phyloP scores from a whole-genome alignment of 2,329 filamentous ascomycete species.

The Cladobotryum mycophilum region DNA sequence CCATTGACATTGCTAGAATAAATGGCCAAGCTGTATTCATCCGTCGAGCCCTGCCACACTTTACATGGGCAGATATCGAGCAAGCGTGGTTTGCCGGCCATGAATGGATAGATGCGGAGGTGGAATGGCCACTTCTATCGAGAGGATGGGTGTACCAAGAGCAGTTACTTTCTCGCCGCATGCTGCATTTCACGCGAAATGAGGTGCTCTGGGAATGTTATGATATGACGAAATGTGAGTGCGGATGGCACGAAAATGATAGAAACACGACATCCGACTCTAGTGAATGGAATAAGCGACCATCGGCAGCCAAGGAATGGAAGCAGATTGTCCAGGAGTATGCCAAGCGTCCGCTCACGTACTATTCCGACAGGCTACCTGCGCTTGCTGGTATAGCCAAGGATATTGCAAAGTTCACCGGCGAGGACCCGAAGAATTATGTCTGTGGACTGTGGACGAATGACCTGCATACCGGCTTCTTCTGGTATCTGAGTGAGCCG shows the following conservation, averaged over 20 bases:
- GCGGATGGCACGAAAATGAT: slow-evolving; percentile 3
- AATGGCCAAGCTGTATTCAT: slow-evolving; percentile 8
- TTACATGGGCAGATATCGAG: slow-evolving; percentile 5
- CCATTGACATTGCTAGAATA: neutral
- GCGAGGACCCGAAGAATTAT: slow-evolving; percentile 2
- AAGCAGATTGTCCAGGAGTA: slow-evolving; percentile 5
- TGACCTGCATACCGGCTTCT: slow-evolving; percentile 8
- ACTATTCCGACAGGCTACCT: slow-evolving; percentile 8
- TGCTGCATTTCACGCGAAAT: slow-evolving; percentile 14
- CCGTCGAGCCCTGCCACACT: slow-evolving; percentile 8
- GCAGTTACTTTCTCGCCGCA: slow-evolving; percentile 14
- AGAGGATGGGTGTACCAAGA: slow-evolving; percentile 20
- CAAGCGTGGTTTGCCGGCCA: neutral
- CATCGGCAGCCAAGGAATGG: slow-evolving; percentile 2
- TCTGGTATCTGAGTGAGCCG: slow-evolving; percentile 8
- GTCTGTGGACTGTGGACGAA: slow-evolving; percentile 11
- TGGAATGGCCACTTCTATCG: slow-evolving; percentile 5
- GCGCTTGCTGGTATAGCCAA: slow-evolving; percentile 13
- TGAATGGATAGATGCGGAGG: neutral
- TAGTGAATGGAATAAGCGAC: neutral
- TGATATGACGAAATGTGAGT: slow-evolving; percentile 11
- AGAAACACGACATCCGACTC: neutral
- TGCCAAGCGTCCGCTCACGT: slow-evolving; percentile 8
- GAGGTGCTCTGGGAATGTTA: slow-evolving; percentile 17
- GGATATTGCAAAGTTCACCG: neutral